Evolutionary conservation across 1,284 basidiomycete species (phyloP).

Genomic region (Pseudozyma tsukubaensis): DNA sequence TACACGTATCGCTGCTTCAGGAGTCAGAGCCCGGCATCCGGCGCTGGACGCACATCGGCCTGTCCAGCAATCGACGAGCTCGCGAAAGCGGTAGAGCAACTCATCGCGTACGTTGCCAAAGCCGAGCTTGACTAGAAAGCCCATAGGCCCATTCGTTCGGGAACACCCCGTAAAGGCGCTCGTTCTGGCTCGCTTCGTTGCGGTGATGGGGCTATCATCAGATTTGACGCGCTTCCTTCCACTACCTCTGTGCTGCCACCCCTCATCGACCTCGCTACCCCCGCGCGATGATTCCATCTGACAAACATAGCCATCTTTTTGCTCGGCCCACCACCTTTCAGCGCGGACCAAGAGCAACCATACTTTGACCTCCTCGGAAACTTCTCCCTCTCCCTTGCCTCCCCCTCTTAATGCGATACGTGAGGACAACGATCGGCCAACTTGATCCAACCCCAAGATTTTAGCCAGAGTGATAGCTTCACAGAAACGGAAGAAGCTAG

Average conservation of each 20-base stretch:
- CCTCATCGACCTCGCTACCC: background rate
- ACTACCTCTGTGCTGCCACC: too few species aligned
- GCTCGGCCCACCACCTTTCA: conserved; percentile 47
- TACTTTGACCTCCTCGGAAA: conserved; percentile 19
- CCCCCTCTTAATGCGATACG: too few species aligned
- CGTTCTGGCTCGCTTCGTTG: too few species aligned
- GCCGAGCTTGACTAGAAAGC: conserved; percentile 21
- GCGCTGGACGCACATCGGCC: background rate
- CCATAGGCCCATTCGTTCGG: conserved; percentile 1
- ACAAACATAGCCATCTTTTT: conserved; percentile 22
- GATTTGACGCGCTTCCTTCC: conserved; percentile 16
- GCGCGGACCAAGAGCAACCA: conserved; percentile 49
- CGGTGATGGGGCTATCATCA: background rate
- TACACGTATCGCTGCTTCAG: conserved; percentile 8
- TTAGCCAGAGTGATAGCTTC: conserved; percentile 55
- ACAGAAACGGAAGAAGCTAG: conserved; percentile 42
- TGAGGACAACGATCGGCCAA: background rate
- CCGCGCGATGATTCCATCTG: conserved; percentile 25
- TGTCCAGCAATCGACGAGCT: conserved; percentile 14
- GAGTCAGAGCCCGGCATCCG: conserved; percentile 4
- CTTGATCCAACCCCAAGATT: conserved; percentile 41
- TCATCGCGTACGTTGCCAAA: conserved; percentile 14
- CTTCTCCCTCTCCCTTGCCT: background rate
- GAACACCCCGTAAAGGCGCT: background rate
- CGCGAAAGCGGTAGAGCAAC: conserved; percentile 9